These are phyloP conservation scores for Beauveria scarabaeidicola DNA, from an alignment of 2,329 filamentous ascomycete genomes.

Conservation along the genomic window DNA sequence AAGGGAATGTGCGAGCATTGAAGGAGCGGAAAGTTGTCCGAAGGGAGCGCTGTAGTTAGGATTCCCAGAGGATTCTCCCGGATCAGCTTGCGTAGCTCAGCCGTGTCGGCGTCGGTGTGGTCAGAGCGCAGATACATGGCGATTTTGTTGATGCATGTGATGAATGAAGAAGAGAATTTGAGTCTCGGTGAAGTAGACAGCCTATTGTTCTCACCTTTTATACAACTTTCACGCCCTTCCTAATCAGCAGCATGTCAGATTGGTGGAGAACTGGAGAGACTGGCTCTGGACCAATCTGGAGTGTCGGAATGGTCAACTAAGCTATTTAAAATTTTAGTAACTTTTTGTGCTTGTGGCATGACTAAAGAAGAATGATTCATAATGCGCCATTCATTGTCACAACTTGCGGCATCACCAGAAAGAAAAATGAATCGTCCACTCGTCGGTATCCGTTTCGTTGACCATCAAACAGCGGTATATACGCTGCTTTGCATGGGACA, in stretches of 20 bases:
- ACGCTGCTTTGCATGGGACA: too few species aligned
- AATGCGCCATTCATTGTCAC: not conserved
- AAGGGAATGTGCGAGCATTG: constrained; percentile 55
- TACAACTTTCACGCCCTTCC: not conserved
- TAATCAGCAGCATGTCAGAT: not conserved
- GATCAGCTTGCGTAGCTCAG: constrained; percentile 46
- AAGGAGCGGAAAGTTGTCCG: constrained; percentile 38
- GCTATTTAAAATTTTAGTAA: not conserved
- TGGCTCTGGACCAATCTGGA: not conserved
- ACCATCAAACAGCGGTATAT: too few species aligned
- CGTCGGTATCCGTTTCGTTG: too few species aligned
- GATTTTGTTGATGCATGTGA: not conserved
- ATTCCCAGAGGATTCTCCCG: constrained; percentile 52
- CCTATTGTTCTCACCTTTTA: not conserved
- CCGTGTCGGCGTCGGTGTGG: constrained; percentile 43
- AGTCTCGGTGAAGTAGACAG: not conserved
- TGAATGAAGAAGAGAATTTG: not conserved
- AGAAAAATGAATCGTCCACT: too few species aligned
- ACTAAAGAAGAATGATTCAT: not conserved
- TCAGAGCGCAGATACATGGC: constrained; percentile 11
- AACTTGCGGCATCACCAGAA: too few species aligned
- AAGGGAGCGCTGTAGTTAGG: constrained; percentile 52
- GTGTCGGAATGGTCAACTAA: not conserved
- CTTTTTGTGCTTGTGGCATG: not conserved
- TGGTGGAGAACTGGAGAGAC: constrained; percentile 1